A percentile compares a stretch with the other conserved stretches of the same genome.
Conservation (phyloP, 495 filamentous ascomycete species). For the Penicillium samsonianum region DNA sequence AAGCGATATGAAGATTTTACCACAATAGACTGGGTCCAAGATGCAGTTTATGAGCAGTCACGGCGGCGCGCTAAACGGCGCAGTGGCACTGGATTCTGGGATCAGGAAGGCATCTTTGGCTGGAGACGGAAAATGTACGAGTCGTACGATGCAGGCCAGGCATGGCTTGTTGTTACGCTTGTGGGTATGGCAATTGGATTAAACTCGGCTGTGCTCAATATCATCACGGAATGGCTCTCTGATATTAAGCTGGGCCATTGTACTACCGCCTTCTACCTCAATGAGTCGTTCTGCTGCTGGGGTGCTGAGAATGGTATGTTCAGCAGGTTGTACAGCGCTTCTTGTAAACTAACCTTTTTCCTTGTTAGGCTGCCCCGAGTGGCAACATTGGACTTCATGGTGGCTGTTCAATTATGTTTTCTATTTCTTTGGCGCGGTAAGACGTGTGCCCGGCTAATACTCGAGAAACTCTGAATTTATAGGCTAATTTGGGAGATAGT, state of each 20-base stretch:
- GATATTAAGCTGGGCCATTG: constrained; percentile 96
- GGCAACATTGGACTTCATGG: constrained; percentile 84
- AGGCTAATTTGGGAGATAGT: constrained; percentile 46
- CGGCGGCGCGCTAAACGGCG: constrained; percentile 73
- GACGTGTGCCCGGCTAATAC: constrained; percentile 15
- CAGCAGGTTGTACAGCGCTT: not conserved
- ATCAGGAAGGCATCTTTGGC: constrained; percentile 67
- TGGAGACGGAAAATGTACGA: constrained; percentile 84
- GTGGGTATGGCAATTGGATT: constrained; percentile 90
- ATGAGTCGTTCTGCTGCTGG: constrained; percentile 99
- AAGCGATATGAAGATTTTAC: constrained; percentile 98
- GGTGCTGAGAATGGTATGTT: constrained; percentile 78
- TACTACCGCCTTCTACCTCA: constrained; percentile 92
- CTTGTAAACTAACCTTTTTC: constrained; percentile 7
- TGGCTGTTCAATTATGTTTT: constrained; percentile 80
- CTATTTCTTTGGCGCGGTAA: constrained; percentile 86
- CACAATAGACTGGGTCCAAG: constrained; percentile 99
- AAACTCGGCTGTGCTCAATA: constrained; percentile 92
- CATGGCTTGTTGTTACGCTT: constrained; percentile 95
- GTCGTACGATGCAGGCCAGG: constrained; percentile 94
- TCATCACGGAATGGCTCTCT: constrained; percentile 94
- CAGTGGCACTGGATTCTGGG: constrained; percentile 74
- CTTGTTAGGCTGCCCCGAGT: constrained; percentile 73
- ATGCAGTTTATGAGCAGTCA: constrained; percentile 87
- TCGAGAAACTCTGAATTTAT: not conserved